These are phyloP conservation scores for Crepidotus sp. DNA, from an alignment of 1,284 basidiomycete genomes.

Conservation along the genomic window DNA sequence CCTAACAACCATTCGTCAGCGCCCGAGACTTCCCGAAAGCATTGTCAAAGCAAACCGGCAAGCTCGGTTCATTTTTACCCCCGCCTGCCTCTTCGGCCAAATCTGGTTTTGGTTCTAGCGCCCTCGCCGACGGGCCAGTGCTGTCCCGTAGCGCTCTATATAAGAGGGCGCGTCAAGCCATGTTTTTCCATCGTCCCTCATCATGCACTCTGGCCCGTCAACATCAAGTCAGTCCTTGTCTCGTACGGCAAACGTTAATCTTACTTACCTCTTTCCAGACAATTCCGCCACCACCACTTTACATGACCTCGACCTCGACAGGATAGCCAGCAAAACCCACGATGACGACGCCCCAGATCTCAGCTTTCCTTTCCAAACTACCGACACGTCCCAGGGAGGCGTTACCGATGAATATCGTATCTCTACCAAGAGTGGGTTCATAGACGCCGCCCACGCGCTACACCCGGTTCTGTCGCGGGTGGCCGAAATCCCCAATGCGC, in stretches of 20 bases:
- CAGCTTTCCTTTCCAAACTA: conserved; percentile 9
- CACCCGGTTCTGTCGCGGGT: conserved; percentile 3
- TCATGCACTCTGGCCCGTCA: not conserved
- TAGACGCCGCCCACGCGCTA: conserved; percentile 3
- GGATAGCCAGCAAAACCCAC: conserved; percentile 4
- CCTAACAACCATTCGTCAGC: too few relatives aligned
- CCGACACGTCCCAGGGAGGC: conserved; percentile 3
- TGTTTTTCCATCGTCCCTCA: not conserved
- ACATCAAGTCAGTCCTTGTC: not conserved
- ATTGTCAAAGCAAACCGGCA: too few relatives aligned
- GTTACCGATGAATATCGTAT: conserved; percentile 8
- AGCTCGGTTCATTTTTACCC: not conserved
- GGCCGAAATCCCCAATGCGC: not conserved
- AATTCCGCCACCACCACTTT: not conserved
- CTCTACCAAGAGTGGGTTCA: conserved; percentile 5
- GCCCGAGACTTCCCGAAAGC: too few relatives aligned
- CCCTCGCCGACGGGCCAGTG: not conserved
- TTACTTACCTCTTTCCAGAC: not conserved
- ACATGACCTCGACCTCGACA: not conserved
- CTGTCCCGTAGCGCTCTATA: not conserved
- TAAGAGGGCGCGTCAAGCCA: not conserved
- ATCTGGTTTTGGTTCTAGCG: not conserved
- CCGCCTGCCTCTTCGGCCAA: not conserved
- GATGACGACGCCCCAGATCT: conserved; percentile 7
- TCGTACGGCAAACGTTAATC: not conserved